Base-by-base conservation (phyloP, 2,329 filamentous ascomycete genomes). In the Neofusicoccum parvum region DNA sequence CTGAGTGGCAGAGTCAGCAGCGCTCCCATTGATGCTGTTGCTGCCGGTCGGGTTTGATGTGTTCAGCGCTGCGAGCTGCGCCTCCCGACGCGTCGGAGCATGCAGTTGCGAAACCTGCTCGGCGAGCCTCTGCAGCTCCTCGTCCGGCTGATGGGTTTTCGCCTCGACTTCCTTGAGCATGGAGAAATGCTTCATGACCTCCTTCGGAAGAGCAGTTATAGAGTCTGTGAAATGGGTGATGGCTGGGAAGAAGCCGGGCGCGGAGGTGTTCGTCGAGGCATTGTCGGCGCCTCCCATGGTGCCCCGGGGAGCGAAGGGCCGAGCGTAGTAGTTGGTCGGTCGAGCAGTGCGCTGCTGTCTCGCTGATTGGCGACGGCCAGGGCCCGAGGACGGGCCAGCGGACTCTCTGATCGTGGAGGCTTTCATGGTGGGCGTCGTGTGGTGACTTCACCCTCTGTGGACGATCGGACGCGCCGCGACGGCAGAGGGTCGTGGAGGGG, bases 101-200 rank as follows among this genome's bases (percentile, higher is more conserved):
- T 81, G 81, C 64, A 81, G 76, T 45, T 75, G 74, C 66, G 80
- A 77, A 46, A 91, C 87, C 62, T 85, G 85, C 67, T 89, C 84
- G 71, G 96, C 87, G 68, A 96, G 85, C 74, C 90, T 86, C 74
- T 90, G 89, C 66, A 99, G 85, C 73, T 90, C 86, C 72, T 95
- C 90, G 76, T 97, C 92, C 6, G 95, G 91, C 32, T 88, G 89
- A 79, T 94, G 95, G 69, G 96, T 91, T 81, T 99, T 99, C 68
- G 94, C 94, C 81, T 99, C 95, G 54, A 98, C 95, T 80, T 99
- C 95, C 78, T 97, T 97, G 71, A 99, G 85, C 65, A 98, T 86
- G 39, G 94, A 97, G 72, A 97, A 97, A 78, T 99, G 94, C 75
- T 93, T 90, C 71, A 97, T 92, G 59, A 97, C 92, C 80, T 99